These are phyloP conservation scores for Draba incana DNA, from an alignment of 345 rosid species.

Conservation along the genomic window DNA sequence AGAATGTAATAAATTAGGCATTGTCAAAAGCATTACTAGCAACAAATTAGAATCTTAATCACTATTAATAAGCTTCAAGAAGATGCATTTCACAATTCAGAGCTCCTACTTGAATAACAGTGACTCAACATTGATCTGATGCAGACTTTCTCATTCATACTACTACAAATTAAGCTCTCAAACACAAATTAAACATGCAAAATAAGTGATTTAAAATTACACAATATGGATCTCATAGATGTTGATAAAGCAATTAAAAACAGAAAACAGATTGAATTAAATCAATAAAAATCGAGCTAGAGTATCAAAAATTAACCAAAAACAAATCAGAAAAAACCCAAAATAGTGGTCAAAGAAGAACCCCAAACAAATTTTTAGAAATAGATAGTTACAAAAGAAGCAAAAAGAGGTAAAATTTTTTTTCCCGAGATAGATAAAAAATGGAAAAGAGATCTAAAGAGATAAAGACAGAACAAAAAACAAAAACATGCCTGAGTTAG, in stretches of 20 bases:
- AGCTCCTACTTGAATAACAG: neutral
- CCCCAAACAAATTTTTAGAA: constrained; percentile 24
- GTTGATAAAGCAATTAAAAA: neutral
- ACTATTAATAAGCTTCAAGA: neutral
- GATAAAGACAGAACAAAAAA: constrained; percentile 8
- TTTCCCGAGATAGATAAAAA: neutral
- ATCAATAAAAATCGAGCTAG: constrained; percentile 14
- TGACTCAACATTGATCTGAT: constrained; percentile 1
- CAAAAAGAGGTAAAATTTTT: neutral
- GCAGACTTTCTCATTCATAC: neutral
- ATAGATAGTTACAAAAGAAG: constrained; percentile 38
- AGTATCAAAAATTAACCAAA: constrained; percentile 14
- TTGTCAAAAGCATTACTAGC: no score
- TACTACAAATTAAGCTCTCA: constrained; percentile 7
- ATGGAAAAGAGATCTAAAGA: constrained; percentile 36
- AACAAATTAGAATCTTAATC: constrained; percentile 1
- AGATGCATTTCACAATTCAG: neutral
- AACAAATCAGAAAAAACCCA: constrained; percentile 21
- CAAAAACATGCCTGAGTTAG: constrained; percentile 39
- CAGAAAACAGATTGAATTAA: constrained; percentile 11
- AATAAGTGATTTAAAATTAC: constrained; percentile 8
- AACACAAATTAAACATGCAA: constrained; percentile 36
- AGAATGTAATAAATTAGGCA: neutral
- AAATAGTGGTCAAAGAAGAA: constrained; percentile 40
- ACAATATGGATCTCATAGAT: constrained; percentile 34